Percentiles rank a stretch among this genome's conserved stretches.
Conservation (phyloP, 2,329 filamentous ascomycete species). For the Drechslerella dactyloides region DNA sequence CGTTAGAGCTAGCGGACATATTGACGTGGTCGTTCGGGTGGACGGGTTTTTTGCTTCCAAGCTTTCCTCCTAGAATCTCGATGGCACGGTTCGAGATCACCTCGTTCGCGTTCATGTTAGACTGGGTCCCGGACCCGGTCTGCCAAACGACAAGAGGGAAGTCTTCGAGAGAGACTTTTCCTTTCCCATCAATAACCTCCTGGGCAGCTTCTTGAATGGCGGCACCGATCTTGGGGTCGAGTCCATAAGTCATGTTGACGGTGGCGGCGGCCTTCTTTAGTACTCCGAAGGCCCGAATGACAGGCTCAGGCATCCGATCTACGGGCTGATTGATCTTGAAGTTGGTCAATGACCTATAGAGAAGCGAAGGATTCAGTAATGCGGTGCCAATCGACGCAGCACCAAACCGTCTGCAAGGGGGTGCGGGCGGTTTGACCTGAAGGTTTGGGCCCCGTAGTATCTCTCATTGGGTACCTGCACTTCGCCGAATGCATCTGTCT, state of each 20-base stretch:
- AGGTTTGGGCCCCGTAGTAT: slow-evolving; percentile 98
- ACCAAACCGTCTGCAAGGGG: neutral
- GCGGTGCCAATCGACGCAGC: neutral
- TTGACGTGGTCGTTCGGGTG: slow-evolving; percentile 99
- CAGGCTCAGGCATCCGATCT: slow-evolving; percentile 94
- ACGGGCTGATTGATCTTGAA: slow-evolving; percentile 99
- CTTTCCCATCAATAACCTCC: slow-evolving; percentile 91
- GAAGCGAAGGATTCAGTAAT: neutral
- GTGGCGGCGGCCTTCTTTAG: slow-evolving; percentile 94
- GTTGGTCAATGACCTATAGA: slow-evolving; percentile 79
- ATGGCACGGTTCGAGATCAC: slow-evolving; percentile 99
- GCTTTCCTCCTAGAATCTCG: slow-evolving; percentile 90
- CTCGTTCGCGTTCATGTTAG: slow-evolving; percentile 99
- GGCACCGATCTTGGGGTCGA: slow-evolving; percentile 86
- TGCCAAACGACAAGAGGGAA: slow-evolving; percentile 99
- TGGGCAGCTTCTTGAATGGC: slow-evolving; percentile 93
- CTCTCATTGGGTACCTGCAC: slow-evolving; percentile 88
- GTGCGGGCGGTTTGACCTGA: slow-evolving; percentile 67
- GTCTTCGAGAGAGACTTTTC: slow-evolving; percentile 65
- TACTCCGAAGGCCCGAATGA: slow-evolving; percentile 92
- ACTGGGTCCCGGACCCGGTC: slow-evolving; percentile 97
- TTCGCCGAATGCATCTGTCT: slow-evolving; percentile 98
- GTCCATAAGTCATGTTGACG: slow-evolving; percentile 92
- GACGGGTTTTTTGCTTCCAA: slow-evolving; percentile 97
- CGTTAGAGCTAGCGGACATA: slow-evolving; percentile 98